Conservation (phyloP, 2,329 filamentous ascomycete genomes). For the Zasmidium citrigriseum region DNA sequence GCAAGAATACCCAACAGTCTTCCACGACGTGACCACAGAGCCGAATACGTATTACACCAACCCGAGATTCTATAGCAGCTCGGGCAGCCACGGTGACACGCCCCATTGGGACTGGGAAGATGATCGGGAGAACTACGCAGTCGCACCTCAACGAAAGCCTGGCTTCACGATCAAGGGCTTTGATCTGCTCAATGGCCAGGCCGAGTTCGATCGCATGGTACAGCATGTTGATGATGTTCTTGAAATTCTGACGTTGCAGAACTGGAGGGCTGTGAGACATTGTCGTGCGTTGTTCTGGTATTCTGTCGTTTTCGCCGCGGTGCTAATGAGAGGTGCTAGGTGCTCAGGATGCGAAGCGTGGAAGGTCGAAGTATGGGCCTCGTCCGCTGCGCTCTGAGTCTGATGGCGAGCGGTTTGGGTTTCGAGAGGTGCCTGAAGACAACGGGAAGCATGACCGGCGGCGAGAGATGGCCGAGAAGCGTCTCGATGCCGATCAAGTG, state of each 20-base stretch:
- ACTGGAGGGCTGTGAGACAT: neutral
- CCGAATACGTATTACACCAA: neutral
- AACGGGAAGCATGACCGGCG: neutral
- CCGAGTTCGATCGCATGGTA: neutral
- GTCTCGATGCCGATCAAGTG: neutral
- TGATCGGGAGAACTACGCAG: too few species aligned
- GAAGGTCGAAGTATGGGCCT: neutral
- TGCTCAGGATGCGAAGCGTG: neutral
- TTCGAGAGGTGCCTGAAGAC: neutral
- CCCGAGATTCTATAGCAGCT: neutral
- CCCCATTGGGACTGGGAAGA: neutral
- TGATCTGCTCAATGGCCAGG: neutral
- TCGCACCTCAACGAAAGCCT: neutral
- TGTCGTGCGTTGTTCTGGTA: neutral
- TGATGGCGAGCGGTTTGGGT: neutral
- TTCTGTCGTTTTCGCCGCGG: too few species aligned
- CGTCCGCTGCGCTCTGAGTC: neutral
- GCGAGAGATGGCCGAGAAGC: neutral
- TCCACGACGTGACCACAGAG: neutral
- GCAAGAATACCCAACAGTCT: neutral
- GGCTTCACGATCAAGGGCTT: neutral
- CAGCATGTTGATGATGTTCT: neutral
- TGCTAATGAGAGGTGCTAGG: neutral
- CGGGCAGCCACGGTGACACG: neutral
- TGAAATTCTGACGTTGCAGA: neutral